Evolutionary conservation across 2,329 filamentous ascomycete genomes (phyloP), one percentile per base, ranked within the genome.

Genomic region (Trichophyton verrucosum): DNA sequence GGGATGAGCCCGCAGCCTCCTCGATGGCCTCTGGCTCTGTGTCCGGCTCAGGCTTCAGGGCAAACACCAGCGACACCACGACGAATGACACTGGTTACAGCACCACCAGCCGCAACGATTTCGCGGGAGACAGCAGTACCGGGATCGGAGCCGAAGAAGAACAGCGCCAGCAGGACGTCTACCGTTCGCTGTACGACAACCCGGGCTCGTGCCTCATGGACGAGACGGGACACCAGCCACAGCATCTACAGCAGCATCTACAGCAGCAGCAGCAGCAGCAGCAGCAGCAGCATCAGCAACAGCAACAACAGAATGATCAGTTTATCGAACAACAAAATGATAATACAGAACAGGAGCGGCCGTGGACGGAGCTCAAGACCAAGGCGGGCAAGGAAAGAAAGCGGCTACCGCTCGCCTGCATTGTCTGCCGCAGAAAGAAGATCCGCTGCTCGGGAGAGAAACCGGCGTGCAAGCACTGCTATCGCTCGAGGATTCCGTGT

Each of bases 401-500:
- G 74, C 82, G 94, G 49, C 77, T 99, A 38, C 94, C 94, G 1
- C 79, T 97, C 59, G 94, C 94, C 15, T 99, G 94, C 72, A 96
- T 97, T 68, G 91, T 91, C 42, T 99, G 94, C 70, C 84, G 94
- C 38, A 83, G 94, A 69, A 99, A 99, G 78, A 99, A 99, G 78
- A 97, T 99, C 65, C 86, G 92, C 59, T 99, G 94, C 72, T 97
- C 92, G 0, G 94, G 94, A 62, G 94, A 97, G 77, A 97, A 96
- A 74, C 94, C 94, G 2, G 89, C 91, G 0, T 99, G 94, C 79
- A 96, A 96, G 74, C 94, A 97, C 75, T 97, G 94, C 71, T 80
- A 95, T 62, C 84, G 91, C 61, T 95, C 92, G 58, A 84, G 92
- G 49, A 95, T 95, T 67, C 92, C 92, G 1, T 99, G 94, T 72